Evolutionary conservation across 2,329 filamentous ascomycete genomes (phyloP).

Genomic region (Phyllosticta citrichinensis): DNA sequence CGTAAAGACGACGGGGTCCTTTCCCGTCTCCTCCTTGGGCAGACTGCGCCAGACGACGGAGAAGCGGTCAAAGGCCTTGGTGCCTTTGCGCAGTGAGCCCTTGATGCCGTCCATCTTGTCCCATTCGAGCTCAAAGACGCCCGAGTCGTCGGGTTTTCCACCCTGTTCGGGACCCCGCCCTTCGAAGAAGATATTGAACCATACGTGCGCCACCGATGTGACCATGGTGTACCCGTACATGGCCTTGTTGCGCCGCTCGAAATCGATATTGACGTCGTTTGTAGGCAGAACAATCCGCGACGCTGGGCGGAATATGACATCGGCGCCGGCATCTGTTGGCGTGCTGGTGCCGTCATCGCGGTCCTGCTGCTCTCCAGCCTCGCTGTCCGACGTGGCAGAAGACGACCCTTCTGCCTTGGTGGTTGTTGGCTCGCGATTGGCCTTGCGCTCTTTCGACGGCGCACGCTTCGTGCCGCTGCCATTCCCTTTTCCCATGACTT

Average conservation of each 20-base stretch:
- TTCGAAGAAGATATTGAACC: conserved; percentile 95
- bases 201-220: conserved; percentile 85
- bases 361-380: background rate
- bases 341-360: background rate
- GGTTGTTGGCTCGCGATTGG: background rate
- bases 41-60: conserved; percentile 70
- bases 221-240: conserved; percentile 75
- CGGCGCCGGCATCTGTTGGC: conserved; percentile 33
- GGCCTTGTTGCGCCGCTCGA: conserved; percentile 76
- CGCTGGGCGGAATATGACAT: conserved; percentile 68
- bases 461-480: conserved; percentile 1
- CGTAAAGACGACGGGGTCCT: conserved; percentile 40
- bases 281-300: conserved; percentile 61
- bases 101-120: conserved; percentile 89
- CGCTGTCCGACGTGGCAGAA: background rate
- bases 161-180: conserved; percentile 61
- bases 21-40: conserved; percentile 19
- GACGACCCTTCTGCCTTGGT: background rate
- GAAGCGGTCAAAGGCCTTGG: conserved; percentile 68
- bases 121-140: conserved; percentile 63
- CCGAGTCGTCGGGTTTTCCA: conserved; percentile 57
- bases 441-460: conserved; percentile 11
- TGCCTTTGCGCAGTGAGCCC: conserved; percentile 73
- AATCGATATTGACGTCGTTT: conserved; percentile 81
- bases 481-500: conserved; percentile 33